Percentiles rank a stretch among this genome's conserved stretches.
Evolutionary conservation across 129 eudicot species (phyloP).

Genomic region (Oenanthe sinensis): DNA sequence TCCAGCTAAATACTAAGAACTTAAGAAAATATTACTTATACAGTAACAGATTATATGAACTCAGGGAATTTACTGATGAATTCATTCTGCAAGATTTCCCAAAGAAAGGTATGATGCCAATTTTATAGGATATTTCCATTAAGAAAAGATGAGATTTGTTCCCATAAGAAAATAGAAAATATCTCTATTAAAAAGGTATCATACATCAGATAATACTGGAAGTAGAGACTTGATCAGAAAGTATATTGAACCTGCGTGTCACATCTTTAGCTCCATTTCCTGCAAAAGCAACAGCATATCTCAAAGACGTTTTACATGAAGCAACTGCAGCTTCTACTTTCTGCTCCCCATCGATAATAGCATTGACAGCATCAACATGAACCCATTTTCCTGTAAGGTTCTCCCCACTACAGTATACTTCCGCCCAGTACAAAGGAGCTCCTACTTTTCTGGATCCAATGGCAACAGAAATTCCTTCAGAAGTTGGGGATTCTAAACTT

Average conservation of each 20-base stretch:
- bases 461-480: slow-evolving; percentile 62
- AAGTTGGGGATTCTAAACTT: slow-evolving; percentile 30
- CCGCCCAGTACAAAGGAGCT: slow-evolving; percentile 90
- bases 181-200: neutral
- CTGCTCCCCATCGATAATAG: slow-evolving; percentile 72
- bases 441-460: slow-evolving; percentile 79
- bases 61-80: neutral
- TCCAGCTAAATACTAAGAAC: neutral
- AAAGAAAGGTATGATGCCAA: neutral
- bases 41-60: neutral
- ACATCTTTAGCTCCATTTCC: slow-evolving; percentile 95
- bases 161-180: neutral
- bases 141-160: neutral
- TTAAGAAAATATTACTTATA: neutral
- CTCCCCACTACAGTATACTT: slow-evolving; percentile 68
- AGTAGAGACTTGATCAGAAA: slow-evolving; percentile 6
- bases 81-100: neutral
- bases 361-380: slow-evolving; percentile 82
- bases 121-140: neutral
- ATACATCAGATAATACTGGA: neutral
- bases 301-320: slow-evolving; percentile 73
- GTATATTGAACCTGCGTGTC: slow-evolving; percentile 71
- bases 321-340: slow-evolving; percentile 88
- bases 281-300: slow-evolving; percentile 95
- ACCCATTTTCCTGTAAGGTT: slow-evolving; percentile 90